Conservation (phyloP, 148 eudicot genomes). For the Bassia scoparia region DNA sequence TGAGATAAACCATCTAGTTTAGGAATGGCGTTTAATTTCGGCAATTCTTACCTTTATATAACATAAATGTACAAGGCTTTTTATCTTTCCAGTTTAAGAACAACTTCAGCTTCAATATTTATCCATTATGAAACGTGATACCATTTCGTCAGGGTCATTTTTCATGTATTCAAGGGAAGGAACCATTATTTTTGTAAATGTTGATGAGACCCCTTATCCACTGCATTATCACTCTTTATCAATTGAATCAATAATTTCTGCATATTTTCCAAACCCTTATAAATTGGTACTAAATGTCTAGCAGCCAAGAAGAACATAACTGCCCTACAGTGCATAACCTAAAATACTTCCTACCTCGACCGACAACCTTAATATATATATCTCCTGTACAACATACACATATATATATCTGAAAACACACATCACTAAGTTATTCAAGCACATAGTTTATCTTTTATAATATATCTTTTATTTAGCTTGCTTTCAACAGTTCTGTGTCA, state of each 20-base stretch:
- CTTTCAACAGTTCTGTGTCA: neutral
- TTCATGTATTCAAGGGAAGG: constrained; percentile 4
- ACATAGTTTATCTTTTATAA: no score
- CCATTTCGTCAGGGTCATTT: constrained; percentile 4
- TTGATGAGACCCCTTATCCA: constrained; percentile 10
- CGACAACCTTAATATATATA: neutral
- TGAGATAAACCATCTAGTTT: neutral
- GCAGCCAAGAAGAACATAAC: neutral
- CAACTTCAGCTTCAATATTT: neutral
- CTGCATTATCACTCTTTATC: neutral
- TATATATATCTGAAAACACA: no score
- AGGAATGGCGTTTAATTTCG: constrained; percentile 3
- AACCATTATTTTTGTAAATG: constrained; percentile 22
- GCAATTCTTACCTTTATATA: no score
- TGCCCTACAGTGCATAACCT: neutral
- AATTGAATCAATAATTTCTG: neutral
- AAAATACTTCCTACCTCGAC: neutral
- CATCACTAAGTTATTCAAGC: no score
- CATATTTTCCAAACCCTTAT: constrained; percentile 8
- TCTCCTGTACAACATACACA: no score
- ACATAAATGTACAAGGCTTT: no score
- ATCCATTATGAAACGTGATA: constrained; percentile 2
- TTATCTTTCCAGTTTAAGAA: neutral
- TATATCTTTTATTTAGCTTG: no score
- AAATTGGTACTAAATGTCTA: constrained; percentile 15